A percentile compares a stretch with the other conserved stretches of the same genome.
Evolutionary conservation across 1,284 basidiomycete species (phyloP).

Genomic region (Clitocybe nebularis): DNA sequence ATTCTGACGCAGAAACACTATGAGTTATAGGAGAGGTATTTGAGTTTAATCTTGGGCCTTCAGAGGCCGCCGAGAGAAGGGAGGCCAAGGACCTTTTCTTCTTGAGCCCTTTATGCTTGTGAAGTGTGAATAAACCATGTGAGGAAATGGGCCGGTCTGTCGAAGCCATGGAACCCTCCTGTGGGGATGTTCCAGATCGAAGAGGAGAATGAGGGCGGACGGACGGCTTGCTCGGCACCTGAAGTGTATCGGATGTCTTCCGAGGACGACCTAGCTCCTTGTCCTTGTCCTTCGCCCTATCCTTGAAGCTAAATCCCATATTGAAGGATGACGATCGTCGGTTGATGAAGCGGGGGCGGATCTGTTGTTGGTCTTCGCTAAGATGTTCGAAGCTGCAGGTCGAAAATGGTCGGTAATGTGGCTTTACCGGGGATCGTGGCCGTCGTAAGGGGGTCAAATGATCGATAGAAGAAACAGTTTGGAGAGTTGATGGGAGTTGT

Average conservation of each 20-base stretch:
- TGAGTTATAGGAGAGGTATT: conserved; percentile 7
- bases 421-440: conserved; percentile 14
- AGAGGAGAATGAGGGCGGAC: conserved; percentile 9
- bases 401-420: conserved; percentile 23
- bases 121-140: conserved; percentile 15
- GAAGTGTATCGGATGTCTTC: conserved; percentile 8
- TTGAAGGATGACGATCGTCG: conserved; percentile 19
- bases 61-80: conserved; percentile 18
- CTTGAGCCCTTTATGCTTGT: conserved; percentile 22
- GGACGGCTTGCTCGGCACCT: conserved; percentile 1
- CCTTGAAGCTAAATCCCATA: conserved; percentile 30
- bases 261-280: conserved; percentile 13
- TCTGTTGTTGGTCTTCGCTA: conserved; percentile 7
- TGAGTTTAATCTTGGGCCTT: conserved; percentile 8
- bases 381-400: conserved; percentile 15
- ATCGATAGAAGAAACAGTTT: conserved; percentile 12
- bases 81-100: conserved; percentile 32
- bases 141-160: conserved; percentile 17
- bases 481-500: conserved; percentile 12
- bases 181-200: not conserved
- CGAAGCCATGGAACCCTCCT: not conserved
- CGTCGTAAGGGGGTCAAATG: conserved; percentile 14
- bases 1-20: conserved; percentile 13
- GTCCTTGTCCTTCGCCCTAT: conserved; percentile 17
- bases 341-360: conserved; percentile 15